phyloP scores from a whole-genome alignment of 2,329 filamentous ascomycete genomes.

The Nemania bipapillata region DNA sequence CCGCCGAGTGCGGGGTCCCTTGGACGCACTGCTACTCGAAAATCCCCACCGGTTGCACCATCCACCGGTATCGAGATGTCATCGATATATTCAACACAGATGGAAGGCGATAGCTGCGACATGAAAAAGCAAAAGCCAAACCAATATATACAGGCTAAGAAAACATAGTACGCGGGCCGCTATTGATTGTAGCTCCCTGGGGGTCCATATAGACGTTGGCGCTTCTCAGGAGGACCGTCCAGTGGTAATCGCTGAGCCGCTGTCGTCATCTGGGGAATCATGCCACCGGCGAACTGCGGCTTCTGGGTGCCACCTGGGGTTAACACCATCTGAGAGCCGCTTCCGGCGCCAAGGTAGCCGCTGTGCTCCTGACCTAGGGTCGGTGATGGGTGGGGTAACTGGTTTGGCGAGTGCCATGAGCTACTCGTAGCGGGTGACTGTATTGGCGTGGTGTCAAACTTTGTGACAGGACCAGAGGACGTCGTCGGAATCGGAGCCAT shows the following conservation, averaged over 20 bases:
- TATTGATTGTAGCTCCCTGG: slow-evolving; percentile 57
- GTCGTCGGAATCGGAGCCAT: slow-evolving; percentile 50
- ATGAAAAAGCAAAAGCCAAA: slow-evolving; percentile 27
- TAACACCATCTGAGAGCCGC: slow-evolving; percentile 55
- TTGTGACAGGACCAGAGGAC: slow-evolving; percentile 54
- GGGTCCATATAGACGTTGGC: slow-evolving; percentile 62
- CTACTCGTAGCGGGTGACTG: slow-evolving; percentile 62
- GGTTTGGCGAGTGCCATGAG: slow-evolving; percentile 64
- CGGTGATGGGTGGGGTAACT: slow-evolving; percentile 63
- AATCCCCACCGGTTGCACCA: slow-evolving; percentile 14
- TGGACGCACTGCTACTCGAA: slow-evolving; percentile 8
- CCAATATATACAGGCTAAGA: slow-evolving; percentile 47
- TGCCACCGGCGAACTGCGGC: slow-evolving; percentile 53
- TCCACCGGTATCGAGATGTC: slow-evolving; percentile 13
- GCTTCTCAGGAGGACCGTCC: slow-evolving; percentile 63
- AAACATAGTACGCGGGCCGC: slow-evolving; percentile 22
- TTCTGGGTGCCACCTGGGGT: slow-evolving; percentile 55
- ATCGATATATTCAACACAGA: slow-evolving; percentile 19
- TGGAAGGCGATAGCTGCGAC: slow-evolving; percentile 5
- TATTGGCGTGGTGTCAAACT: slow-evolving; percentile 67
- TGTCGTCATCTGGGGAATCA: slow-evolving; percentile 53
- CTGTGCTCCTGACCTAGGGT: slow-evolving; percentile 59
- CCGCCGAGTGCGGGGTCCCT: slow-evolving; percentile 6
- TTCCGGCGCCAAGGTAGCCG: slow-evolving; percentile 58
- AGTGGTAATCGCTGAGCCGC: slow-evolving; percentile 50